phyloP scores from a whole-genome alignment of 1,284 basidiomycete genomes.

The Cryptococcus sp. region DNA sequence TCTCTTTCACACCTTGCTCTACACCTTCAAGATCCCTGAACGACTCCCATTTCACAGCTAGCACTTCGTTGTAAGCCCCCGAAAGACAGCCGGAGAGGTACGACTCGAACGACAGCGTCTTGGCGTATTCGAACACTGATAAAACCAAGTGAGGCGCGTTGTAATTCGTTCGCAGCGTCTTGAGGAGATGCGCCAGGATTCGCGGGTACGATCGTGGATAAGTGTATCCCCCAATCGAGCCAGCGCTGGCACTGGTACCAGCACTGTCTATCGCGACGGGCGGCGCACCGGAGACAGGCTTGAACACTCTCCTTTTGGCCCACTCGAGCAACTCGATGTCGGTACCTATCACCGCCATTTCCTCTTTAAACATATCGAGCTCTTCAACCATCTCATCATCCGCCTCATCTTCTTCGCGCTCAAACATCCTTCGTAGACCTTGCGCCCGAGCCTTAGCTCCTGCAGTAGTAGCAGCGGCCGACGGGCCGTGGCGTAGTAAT shows the following conservation, averaged over 20 bases:
- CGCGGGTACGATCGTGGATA: slow-evolving; percentile 63
- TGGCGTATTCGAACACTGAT: slow-evolving; percentile 76
- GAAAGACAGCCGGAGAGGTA: slow-evolving; percentile 86
- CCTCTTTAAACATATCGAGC: slow-evolving; percentile 73
- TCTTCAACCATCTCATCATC: slow-evolving; percentile 28
- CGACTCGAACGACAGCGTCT: slow-evolving; percentile 68
- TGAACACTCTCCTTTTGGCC: slow-evolving; percentile 70
- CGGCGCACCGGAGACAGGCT: slow-evolving; percentile 13
- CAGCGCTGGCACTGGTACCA: not conserved
- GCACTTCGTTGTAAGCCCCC: slow-evolving; percentile 78
- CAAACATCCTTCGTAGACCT: slow-evolving; percentile 9
- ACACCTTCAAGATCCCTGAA: slow-evolving; percentile 78
- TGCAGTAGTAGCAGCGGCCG: too few species aligned
- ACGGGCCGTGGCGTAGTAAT: too few species aligned
- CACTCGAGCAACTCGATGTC: slow-evolving; percentile 75
- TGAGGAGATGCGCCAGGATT: slow-evolving; percentile 72
- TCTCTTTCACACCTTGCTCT: slow-evolving; percentile 70
- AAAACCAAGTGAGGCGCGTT: slow-evolving; percentile 76
- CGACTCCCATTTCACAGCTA: slow-evolving; percentile 74
- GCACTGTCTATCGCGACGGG: slow-evolving; percentile 23
- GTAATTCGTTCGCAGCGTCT: slow-evolving; percentile 71
- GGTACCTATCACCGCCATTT: slow-evolving; percentile 67
- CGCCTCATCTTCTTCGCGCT: slow-evolving; percentile 18
- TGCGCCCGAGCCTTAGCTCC: slow-evolving; percentile 1
- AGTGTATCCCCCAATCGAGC: slow-evolving; percentile 9